Evolutionary conservation across 2,329 filamentous ascomycete species (phyloP).

Genomic region (Epichloe elymi): DNA sequence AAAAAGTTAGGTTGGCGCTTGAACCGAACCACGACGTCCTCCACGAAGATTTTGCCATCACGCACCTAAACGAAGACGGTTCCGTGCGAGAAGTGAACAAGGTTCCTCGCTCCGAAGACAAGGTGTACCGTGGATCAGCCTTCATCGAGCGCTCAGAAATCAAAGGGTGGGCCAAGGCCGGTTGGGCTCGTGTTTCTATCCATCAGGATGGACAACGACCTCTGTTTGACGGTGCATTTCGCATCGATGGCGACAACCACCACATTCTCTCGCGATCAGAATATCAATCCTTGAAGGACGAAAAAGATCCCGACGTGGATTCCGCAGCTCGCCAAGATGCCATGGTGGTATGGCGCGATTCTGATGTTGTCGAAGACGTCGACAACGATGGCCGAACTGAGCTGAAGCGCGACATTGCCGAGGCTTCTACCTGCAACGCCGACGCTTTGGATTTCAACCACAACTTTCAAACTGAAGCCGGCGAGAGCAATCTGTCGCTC

Average conservation of each 20-base stretch:
- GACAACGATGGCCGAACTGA: slow-evolving; percentile 35
- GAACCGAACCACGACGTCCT: slow-evolving; percentile 89
- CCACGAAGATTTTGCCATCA: slow-evolving; percentile 59
- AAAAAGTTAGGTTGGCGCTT: slow-evolving; percentile 65
- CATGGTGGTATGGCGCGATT: slow-evolving; percentile 89
- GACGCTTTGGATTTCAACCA: slow-evolving; percentile 74
- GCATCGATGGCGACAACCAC: slow-evolving; percentile 68
- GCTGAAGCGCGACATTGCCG: slow-evolving; percentile 44
- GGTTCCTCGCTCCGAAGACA: slow-evolving; percentile 61
- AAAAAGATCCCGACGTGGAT: slow-evolving; percentile 54
- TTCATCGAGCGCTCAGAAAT: slow-evolving; percentile 52
- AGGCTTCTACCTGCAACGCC: slow-evolving; percentile 49
- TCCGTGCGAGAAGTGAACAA: slow-evolving; percentile 50
- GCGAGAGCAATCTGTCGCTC: slow-evolving; percentile 35
- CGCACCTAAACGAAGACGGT: slow-evolving; percentile 61
- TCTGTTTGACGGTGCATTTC: slow-evolving; percentile 83
- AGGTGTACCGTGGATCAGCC: slow-evolving; percentile 70
- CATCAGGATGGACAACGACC: slow-evolving; percentile 63
- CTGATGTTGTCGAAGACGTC: slow-evolving; percentile 49
- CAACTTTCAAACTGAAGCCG: slow-evolving; percentile 51
- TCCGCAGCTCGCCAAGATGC: slow-evolving; percentile 46
- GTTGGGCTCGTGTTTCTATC: slow-evolving; percentile 76
- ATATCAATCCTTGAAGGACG: slow-evolving; percentile 60
- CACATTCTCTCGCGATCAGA: slow-evolving; percentile 67
- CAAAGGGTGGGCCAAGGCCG: slow-evolving; percentile 61